phyloP scores from a whole-genome alignment of 1,284 basidiomycete genomes.

The Schizopora paradoxa region DNA sequence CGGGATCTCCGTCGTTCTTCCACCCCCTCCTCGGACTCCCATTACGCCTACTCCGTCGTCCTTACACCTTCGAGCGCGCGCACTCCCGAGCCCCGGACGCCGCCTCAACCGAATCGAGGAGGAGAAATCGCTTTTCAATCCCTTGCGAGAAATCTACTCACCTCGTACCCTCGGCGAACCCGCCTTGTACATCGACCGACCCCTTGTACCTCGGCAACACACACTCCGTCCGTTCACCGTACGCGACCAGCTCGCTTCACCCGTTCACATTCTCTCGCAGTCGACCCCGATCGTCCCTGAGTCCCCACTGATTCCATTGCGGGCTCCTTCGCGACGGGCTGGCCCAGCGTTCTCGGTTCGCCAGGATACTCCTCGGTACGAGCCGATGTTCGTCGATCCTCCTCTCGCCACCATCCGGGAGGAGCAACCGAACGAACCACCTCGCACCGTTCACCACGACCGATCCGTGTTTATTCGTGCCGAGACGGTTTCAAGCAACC shows the following conservation, averaged over 20 bases:
- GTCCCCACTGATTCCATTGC: not conserved
- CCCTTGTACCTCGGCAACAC: not conserved
- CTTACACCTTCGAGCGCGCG: no score
- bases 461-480: not conserved
- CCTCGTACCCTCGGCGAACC: not conserved
- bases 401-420: no score
- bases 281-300: not conserved
- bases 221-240: not conserved
- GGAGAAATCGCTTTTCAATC: no score
- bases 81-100: no score
- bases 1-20: no score
- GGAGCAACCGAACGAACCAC: not conserved
- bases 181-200: not conserved
- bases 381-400: no score
- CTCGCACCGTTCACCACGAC: not conserved
- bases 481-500: not conserved
- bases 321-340: not conserved
- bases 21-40: no score
- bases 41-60: no score
- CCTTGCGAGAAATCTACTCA: not conserved
- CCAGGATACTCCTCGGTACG: no score
- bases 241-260: not conserved
- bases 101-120: no score
- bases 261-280: not conserved
- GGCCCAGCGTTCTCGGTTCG: no score